Percentiles rank a stretch among this genome's conserved stretches.
Evolutionary conservation across 1,284 basidiomycete species (phyloP).

Genomic region (Rhodotorula sp.): DNA sequence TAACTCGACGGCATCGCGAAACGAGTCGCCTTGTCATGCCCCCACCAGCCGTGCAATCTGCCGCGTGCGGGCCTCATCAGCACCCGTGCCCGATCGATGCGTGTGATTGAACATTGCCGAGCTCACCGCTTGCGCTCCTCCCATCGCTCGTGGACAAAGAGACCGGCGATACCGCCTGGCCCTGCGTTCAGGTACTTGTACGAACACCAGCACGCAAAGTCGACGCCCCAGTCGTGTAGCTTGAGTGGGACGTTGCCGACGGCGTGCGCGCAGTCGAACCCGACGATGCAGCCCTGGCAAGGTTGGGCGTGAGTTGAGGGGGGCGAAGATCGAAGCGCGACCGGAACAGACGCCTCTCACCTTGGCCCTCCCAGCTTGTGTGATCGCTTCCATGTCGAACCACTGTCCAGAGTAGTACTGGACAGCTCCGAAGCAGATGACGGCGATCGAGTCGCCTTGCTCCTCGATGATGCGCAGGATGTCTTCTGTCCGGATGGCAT

Average conservation of each 20-base stretch:
- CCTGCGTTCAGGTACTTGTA: conserved; percentile 98
- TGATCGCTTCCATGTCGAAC: conserved; percentile 83
- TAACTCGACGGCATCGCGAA: conserved; percentile 88
- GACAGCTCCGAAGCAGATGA: conserved; percentile 84
- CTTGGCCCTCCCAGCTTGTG: conserved; percentile 71
- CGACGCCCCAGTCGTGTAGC: conserved; percentile 89
- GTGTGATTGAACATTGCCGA: too few relatives aligned
- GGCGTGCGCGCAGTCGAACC: conserved; percentile 95
- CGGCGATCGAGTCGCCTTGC: conserved; percentile 72
- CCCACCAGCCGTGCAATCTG: conserved; percentile 96
- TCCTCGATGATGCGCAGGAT: conserved; percentile 73
- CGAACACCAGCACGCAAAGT: conserved; percentile 97
- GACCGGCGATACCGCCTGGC: conserved; percentile 90
- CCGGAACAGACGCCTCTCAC: conserved; percentile 51
- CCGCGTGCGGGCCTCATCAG: not conserved
- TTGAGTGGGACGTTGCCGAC: conserved; percentile 86
- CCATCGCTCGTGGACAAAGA: conserved; percentile 82
- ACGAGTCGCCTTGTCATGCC: conserved; percentile 79
- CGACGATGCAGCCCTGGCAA: conserved; percentile 78
- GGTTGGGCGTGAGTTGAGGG: conserved; percentile 20
- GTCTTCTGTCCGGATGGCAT: conserved; percentile 83
- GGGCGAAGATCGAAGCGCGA: not conserved
- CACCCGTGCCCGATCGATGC: not conserved
- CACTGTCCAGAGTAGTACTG: conserved; percentile 98
- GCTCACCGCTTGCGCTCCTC: conserved; percentile 36